Conservation (phyloP, 495 filamentous ascomycete genomes). For the Parathielavia appendiculata region DNA sequence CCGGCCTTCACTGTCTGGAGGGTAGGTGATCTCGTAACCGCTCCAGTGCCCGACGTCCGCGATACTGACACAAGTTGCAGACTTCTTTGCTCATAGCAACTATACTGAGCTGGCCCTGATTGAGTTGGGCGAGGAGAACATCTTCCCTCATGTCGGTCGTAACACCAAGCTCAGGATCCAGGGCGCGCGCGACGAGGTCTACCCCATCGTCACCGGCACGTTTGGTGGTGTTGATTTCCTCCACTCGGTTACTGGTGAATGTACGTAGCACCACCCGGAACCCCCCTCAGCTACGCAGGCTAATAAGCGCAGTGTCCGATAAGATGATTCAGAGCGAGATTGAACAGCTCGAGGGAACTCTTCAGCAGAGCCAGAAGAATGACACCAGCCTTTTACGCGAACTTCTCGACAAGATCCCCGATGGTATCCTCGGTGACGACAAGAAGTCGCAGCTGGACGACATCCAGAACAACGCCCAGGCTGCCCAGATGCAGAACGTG, state of each 20-base stretch:
- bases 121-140: slow-evolving; percentile 68
- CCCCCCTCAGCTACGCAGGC: neutral
- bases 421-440: slow-evolving; percentile 65
- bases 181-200: slow-evolving; percentile 61
- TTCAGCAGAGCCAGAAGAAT: slow-evolving; percentile 51
- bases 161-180: slow-evolving; percentile 58
- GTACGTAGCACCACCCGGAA: slow-evolving; percentile 19
- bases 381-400: slow-evolving; percentile 66
- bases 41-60: neutral
- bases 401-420: slow-evolving; percentile 71
- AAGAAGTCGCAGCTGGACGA: slow-evolving; percentile 63
- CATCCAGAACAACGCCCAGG: slow-evolving; percentile 61
- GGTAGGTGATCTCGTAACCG: slow-evolving; percentile 30
- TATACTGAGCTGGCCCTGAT: slow-evolving; percentile 81
- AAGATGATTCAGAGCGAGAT: slow-evolving; percentile 85
- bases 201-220: slow-evolving; percentile 79
- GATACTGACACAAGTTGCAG: slow-evolving; percentile 30
- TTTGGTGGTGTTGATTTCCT: slow-evolving; percentile 86
- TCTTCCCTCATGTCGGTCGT: slow-evolving; percentile 83
- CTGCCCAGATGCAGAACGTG: slow-evolving; percentile 60
- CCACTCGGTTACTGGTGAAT: slow-evolving; percentile 82
- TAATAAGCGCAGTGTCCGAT: slow-evolving; percentile 55
- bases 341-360: slow-evolving; percentile 71
- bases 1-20: slow-evolving; percentile 85
- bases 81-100: slow-evolving; percentile 88